Conservation (phyloP, 257 asterid species). For the Salvia splendens region DNA sequence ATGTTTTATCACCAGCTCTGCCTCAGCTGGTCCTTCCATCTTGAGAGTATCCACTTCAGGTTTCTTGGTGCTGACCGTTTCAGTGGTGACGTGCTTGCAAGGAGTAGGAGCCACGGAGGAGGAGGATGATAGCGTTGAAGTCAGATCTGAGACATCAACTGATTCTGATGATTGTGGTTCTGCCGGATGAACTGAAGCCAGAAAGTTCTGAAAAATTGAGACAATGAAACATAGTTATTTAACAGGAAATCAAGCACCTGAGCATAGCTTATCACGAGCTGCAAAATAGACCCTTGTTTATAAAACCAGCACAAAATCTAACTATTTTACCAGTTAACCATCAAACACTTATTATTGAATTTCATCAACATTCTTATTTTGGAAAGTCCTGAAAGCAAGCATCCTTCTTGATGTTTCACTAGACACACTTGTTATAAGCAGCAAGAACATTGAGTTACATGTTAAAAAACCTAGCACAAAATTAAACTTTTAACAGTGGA, state of each 20-base stretch:
- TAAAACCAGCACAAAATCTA: no score
- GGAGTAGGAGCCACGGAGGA: constrained; percentile 37
- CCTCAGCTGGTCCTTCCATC: constrained; percentile 43
- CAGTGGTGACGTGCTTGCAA: constrained; percentile 18
- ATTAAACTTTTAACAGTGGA: no score
- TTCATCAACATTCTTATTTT: no score
- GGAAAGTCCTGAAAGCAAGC: no score
- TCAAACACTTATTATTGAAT: no score
- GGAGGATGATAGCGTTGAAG: constrained; percentile 39
- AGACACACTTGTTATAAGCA: no score
- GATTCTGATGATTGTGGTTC: constrained; percentile 34
- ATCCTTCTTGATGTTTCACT: no score
- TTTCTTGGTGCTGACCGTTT: constrained; percentile 21
- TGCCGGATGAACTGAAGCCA: constrained; percentile 33
- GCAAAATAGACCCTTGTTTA: no score
- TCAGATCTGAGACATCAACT: constrained; percentile 38
- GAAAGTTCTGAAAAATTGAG: constrained; percentile 39
- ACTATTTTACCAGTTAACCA: no score
- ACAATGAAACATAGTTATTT: background rate
- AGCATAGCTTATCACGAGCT: background rate
- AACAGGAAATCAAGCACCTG: constrained; percentile 14
- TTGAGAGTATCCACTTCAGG: constrained; percentile 27
- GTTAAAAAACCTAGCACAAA: no score
- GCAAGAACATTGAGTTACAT: no score
- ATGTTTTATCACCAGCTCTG: constrained; percentile 49